Base-by-base conservation (phyloP, 108 stramenopile species). In the Nitzschia sp. region DNA sequence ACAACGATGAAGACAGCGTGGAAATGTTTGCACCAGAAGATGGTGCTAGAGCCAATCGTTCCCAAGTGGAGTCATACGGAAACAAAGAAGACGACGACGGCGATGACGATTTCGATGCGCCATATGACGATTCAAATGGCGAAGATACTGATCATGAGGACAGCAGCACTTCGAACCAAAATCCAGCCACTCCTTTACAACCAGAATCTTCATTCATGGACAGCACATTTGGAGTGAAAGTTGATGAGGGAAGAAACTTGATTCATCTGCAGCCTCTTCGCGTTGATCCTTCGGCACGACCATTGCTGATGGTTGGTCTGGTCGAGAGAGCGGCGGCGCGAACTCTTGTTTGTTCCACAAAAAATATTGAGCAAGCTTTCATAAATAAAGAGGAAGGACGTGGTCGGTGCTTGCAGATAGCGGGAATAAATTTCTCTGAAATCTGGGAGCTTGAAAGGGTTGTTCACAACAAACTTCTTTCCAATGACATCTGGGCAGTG, bases 261-360 rank as follows among this genome's bases (percentile, higher is more conserved):
- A 71, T 96, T 44, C 68, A 71, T 31, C 59, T 93, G 19, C 79
- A 73, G 17, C 85, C 89, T 6, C 62, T 93, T 11, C 70, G 81
- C 26, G 86, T 92, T 25, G 92, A 92, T 65, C 90, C 91, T 21
- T 75, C 91, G 27, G 73, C 89, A 22, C 88, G 96, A 17, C 95
- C 96, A 38, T 75, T 99, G n/a, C 89, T 99, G 26, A 97, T 99
- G 96, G 95, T 98, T n/a, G 95, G 93, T 5, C 68, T 97, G 0
- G 97, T 94, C 0, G 96, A 98, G 82, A 76, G 69, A 58, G 97
- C 96, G 2, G 91, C 97, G 0, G 69, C 53, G 21, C 75, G 81
- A 23, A 87, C 92, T 5, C 64, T 96, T 22, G 92, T 99, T 9
- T 81, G 91, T 31, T 70, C 83, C 15, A 68, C 83, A 45, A 84